Evolutionary conservation across 139 green algal genomes (phyloP), one percentile per base, ranked within the genome.

Genomic region (Picochlorum sp.): DNA sequence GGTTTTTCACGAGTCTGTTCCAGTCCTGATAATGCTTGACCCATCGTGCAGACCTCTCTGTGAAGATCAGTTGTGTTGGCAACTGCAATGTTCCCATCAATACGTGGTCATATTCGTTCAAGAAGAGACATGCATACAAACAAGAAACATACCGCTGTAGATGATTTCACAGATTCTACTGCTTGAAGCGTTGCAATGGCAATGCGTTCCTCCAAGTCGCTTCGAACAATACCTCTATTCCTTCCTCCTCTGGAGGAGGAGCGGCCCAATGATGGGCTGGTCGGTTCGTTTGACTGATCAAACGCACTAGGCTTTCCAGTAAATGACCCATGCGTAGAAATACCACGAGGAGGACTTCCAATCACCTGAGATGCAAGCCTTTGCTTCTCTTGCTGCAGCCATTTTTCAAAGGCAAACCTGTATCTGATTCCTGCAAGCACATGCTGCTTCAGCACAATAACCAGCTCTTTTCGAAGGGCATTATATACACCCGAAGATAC

Each of bases 141-240:
- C 5, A 18, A 54, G 61, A 88, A 61, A 8, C 41, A 20, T 54
- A 54, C 47, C 47, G 16, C 15, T 54, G 47, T 67, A 63, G 87
- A 82, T 30, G 72, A 58, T 58, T 87, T 87, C 23, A 95, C 62
- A 30, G 78, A 62, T 72, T 95, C 86, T 0, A 84, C 71, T 9
- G 74, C 79, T 63, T 86, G 71, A 41, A 93, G 81, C 24, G 75
- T 68, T 41, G 74, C 69, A 32, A 93, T 80, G 3, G 90, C 68
- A 49, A 79, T 79, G 73, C 82, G 75, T 73, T 94, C 84, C 55
- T 92, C 87, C 45, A 85, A 80, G 45, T 86, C 79, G 18, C 68
- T 78, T 26, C 72, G 58, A 20, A 63, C 70, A 32, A 55, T 61
- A 30, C 63, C 69, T 9, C 69, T 57, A 38, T 55, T 15, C 4